phyloP scores from a whole-genome alignment of 192 early-diverging fungal species.

The Coemansia sp. region DNA sequence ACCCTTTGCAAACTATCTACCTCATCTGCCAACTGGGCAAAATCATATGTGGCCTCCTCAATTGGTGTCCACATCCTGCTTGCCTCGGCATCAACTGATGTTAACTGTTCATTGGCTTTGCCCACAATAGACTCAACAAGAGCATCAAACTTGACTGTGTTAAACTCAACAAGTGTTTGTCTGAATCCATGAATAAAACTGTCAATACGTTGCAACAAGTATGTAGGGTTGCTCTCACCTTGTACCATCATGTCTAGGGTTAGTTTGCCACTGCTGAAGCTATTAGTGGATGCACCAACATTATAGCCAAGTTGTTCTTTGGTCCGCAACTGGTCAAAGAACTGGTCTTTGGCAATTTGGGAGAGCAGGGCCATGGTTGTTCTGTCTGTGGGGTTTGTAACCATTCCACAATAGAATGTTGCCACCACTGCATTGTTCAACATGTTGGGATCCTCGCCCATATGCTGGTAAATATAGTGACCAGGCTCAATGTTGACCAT shows the following conservation, averaged over 20 bases:
- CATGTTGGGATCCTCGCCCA: constrained; percentile 62
- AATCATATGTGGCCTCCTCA: neutral
- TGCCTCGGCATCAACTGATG: neutral
- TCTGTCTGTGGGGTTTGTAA: constrained; percentile 56
- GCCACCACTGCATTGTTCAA: constrained; percentile 80
- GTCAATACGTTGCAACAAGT: constrained; percentile 74
- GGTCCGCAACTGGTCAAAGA: constrained; percentile 86
- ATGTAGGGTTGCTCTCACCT: constrained; percentile 74
- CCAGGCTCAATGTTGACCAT: constrained; percentile 23
- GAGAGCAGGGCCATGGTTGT: constrained; percentile 62
- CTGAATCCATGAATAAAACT: constrained; percentile 63
- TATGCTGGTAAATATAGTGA: constrained; percentile 15
- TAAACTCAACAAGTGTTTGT: neutral
- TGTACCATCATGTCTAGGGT: constrained; percentile 73
- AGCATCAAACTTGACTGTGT: constrained; percentile 54
- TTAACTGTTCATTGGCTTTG: neutral
- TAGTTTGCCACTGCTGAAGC: neutral
- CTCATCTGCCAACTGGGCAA: neutral
- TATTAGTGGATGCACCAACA: neutral
- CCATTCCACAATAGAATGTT: constrained; percentile 73
- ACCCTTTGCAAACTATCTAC: neutral
- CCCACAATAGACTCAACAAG: constrained; percentile 33
- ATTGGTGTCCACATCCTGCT: neutral
- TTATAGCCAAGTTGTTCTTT: constrained; percentile 79
- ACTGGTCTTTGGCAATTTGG: constrained; percentile 73